These are phyloP conservation scores for Daedaleopsis sinensis DNA, from an alignment of 768 basidiomycete species.

Conservation along the genomic window DNA sequence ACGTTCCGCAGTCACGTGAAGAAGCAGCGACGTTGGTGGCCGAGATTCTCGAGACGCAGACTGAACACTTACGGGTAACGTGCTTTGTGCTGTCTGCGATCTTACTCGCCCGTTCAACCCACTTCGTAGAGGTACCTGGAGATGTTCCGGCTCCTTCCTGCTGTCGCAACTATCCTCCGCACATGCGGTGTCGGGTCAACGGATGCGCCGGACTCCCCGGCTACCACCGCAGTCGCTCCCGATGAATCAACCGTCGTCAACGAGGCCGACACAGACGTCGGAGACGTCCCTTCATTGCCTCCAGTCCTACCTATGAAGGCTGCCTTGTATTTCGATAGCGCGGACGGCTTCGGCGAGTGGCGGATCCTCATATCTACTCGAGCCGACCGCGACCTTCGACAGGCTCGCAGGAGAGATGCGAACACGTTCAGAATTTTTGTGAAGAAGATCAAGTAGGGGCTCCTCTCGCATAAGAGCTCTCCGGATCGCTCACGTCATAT, in stretches of 20 bases:
- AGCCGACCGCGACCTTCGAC: conserved; percentile 54
- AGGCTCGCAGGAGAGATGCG: conserved; percentile 44
- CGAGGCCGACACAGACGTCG: not conserved
- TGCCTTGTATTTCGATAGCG: conserved; percentile 58
- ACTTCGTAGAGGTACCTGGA: no score
- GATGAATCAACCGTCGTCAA: not conserved
- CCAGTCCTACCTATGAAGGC: conserved; percentile 45
- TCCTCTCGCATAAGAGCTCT: not conserved
- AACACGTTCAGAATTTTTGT: conserved; percentile 54
- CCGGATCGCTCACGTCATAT: not conserved
- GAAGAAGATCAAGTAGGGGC: conserved; percentile 64
- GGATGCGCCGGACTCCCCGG: no score
- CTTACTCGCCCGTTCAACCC: no score
- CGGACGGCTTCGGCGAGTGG: conserved; percentile 65
- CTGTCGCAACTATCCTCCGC: no score
- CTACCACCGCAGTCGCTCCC: no score
- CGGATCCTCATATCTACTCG: conserved; percentile 53
- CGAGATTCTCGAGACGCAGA: no score
- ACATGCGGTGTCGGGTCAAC: no score
- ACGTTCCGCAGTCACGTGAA: no score
- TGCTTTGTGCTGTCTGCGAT: no score
- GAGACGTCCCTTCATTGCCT: not conserved
- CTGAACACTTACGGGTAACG: no score
- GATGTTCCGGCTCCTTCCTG: no score
- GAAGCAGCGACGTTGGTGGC: no score